Base-by-base conservation (phyloP, 768 basidiomycete species). In the Glaciozyma antarctica region DNA sequence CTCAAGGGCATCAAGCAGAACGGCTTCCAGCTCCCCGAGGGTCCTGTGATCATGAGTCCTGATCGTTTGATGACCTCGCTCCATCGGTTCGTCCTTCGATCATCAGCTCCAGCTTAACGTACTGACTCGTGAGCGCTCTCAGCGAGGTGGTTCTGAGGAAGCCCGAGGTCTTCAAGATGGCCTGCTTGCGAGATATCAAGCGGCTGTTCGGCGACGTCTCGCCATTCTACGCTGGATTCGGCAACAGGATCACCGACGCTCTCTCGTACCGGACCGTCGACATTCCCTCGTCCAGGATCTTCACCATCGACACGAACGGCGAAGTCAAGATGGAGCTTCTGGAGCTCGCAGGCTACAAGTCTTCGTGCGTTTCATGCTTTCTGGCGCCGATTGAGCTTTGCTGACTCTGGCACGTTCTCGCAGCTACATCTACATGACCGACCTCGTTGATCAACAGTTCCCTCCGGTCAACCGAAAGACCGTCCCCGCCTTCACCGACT, bases 91-190 rank as follows among this genome's bases (percentile, higher is more conserved):
- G 84, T 74, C 28, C 12, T 34, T 7, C 24, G 32, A 21, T 17
- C 58, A 49, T 58, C 24, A 58, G 48, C 28, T 7, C 4, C 17
- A 56, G 19, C 57, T 63, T 16, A 26, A 5, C 19, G 26, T 55
- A 38, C 28, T 28, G 52, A 19, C 21, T 38, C 22, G 32, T n/a
- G 56, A 58, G 34, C 44, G 61, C 13, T 34, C 13, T 1, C 72
- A 95, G 92, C 6, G 95, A 99, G 78, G 94, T 99, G 21, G 94
- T 99, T 74, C 88, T 98, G 87, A 86, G 93, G 45, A 97, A 98
- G 77, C 95, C 95, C 0, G 95, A 99, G 75, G 83, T 98, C n/a
- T 99, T 99, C 83, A 99, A 99, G 79, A 99, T 99, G 95, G 92
- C 94, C 2, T 97, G 93, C 78, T 78, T 98, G 64, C 83, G 92